Evolutionary conservation across 2,329 filamentous ascomycete species (phyloP), one percentile per base, ranked within the genome.

Genomic region (Lasiodiplodia sp.): DNA sequence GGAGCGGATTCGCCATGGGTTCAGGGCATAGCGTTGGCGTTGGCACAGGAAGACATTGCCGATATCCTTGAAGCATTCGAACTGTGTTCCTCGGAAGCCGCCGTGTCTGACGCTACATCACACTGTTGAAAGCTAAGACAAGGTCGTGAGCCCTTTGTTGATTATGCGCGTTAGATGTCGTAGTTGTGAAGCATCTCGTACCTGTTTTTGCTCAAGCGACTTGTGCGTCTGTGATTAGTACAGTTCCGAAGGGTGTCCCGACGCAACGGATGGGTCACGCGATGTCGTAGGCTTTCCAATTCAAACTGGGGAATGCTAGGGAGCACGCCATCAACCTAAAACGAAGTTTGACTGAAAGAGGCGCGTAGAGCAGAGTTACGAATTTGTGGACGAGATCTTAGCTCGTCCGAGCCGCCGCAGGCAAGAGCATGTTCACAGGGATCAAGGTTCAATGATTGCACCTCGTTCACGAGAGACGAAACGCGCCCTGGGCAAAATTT

Each of bases 11-110:
- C 40, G 16, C 31, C 21, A 60, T 28, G 56, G 56, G 57, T 47
- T 62, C 58, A 44, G 58, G 28, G 58, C 58, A 51, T 62, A 62
- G 58, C 58, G 58, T 49, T 25, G 58, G 58, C 58, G 58, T 62
- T 62, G 40, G 58, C 37, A 47, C 14, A 60, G 37, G 23, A 47
- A 51, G 58, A 62, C 40, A 62, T 51, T 25, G 58, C 58, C 58
- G 58, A 62, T 62, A 62, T 40, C 58, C 58, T 62, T 44, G 10
- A 62, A 51, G 28, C 58, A 49, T 49, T 21, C 16, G 23, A 25
- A 40, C 37, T 23, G n/a, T 28, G 8, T 60, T 44, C 38, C 55
- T 38, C 18, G 40, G 56, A 37, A 38, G 56, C 21, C 25, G 23
- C 8, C 28, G n/a, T 25, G n/a, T 28, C 44, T 28, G 23, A 25